Evolutionary conservation across 2,329 filamentous ascomycete species (phyloP).

Genomic region (Calcarisporium arbuscula): DNA sequence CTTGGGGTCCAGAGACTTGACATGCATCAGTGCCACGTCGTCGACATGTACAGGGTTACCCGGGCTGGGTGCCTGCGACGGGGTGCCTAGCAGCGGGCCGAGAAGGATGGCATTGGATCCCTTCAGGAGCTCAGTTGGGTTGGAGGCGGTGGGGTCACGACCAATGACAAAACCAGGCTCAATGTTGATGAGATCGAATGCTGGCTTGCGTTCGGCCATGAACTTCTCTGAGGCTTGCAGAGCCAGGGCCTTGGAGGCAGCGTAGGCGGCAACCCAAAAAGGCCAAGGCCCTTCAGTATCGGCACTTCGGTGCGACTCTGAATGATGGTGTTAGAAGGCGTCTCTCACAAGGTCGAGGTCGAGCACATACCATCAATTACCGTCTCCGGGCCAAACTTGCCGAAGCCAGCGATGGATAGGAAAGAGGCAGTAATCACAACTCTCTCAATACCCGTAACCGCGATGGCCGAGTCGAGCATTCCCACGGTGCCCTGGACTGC

Average conservation of each 20-base stretch:
- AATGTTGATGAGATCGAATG: conserved; percentile 29
- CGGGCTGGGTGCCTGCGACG: too few species aligned
- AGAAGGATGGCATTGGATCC: conserved; percentile 29
- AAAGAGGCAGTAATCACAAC: conserved; percentile 38
- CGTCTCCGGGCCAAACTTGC: too few species aligned
- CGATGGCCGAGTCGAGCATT: conserved; percentile 30
- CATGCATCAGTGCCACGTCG: conserved; percentile 12
- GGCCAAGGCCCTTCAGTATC: too few species aligned
- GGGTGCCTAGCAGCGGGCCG: conserved; percentile 26
- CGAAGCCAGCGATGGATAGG: conserved; percentile 17
- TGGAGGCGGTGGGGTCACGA: conserved; percentile 27
- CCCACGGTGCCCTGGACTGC: conserved; percentile 28
- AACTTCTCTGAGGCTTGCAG: conserved; percentile 26
- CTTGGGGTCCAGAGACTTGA: conserved; percentile 1
- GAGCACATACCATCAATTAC: too few species aligned
- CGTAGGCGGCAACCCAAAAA: too few species aligned
- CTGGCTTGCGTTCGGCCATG: conserved; percentile 22
- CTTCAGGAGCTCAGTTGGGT: conserved; percentile 10
- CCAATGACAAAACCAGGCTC: conserved; percentile 30
- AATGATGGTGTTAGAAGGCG: too few species aligned
- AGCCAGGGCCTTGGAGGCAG: conserved; percentile 27
- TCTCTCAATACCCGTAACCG: conserved; percentile 25
- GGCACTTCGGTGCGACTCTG: too few species aligned
- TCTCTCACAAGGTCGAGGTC: too few species aligned
- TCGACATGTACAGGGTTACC: conserved; percentile 16